Evolutionary conservation across 2,329 filamentous ascomycete genomes (phyloP).

Genomic region (Tothia fuscella): DNA sequence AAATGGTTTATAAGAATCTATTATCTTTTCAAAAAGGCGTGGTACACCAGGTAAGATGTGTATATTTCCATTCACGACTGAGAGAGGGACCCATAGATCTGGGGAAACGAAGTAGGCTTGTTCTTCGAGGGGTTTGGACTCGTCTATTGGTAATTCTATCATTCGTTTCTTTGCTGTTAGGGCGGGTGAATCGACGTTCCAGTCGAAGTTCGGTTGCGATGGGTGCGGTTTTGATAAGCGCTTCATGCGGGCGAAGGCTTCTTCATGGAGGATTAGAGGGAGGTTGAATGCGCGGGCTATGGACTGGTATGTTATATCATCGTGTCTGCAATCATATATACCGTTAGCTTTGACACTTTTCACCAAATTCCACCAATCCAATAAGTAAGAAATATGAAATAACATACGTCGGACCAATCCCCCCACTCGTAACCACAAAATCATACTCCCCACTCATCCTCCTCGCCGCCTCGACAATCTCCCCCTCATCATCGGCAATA

Average conservation of each 20-base stretch:
- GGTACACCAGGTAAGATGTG: slow-evolving; percentile 90
- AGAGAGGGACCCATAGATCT: slow-evolving; percentile 81
- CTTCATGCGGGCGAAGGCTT: slow-evolving; percentile 74
- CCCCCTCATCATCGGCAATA: slow-evolving; percentile 80
- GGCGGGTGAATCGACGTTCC: slow-evolving; percentile 69
- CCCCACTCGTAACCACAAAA: slow-evolving; percentile 88
- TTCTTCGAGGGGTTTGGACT: slow-evolving; percentile 48
- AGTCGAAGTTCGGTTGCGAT: slow-evolving; percentile 64
- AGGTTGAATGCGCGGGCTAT: slow-evolving; percentile 83
- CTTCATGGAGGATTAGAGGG: slow-evolving; percentile 63
- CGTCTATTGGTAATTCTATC: slow-evolving; percentile 74
- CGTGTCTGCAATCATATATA: slow-evolving; percentile 51
- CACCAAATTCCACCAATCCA: neutral
- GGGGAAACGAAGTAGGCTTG: slow-evolving; percentile 72
- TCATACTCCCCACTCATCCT: slow-evolving; percentile 87
- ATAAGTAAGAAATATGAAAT: slow-evolving; percentile 9
- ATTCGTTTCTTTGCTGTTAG: slow-evolving; percentile 78
- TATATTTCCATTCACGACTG: slow-evolving; percentile 81
- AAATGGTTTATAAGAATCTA: slow-evolving; percentile 62
- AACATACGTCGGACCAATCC: slow-evolving; percentile 84
- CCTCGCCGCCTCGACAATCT: slow-evolving; percentile 76
- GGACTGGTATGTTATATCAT: slow-evolving; percentile 93
- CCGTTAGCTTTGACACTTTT: slow-evolving; percentile 13
- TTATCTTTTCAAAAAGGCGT: slow-evolving; percentile 64
- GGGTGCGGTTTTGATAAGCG: slow-evolving; percentile 61